phyloP scores from a whole-genome alignment of 2,329 filamentous ascomycete genomes.

The Neofusicoccum cordaticola region DNA sequence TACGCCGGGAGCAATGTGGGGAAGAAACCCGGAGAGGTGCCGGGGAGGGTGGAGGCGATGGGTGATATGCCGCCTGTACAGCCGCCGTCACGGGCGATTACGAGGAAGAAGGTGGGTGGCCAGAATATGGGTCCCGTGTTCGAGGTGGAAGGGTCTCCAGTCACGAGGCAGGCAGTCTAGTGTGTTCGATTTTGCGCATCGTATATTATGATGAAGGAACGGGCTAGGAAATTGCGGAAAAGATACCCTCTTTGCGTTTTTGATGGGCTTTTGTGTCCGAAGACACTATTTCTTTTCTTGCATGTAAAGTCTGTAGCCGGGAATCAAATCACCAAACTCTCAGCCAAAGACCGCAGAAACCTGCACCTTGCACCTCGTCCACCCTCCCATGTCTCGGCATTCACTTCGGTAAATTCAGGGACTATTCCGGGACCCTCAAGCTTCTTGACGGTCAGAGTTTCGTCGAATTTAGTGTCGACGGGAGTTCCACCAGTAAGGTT shows the following conservation, averaged over 20 bases:
- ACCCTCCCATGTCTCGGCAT: slow-evolving; percentile 13
- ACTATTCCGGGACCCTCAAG: slow-evolving; percentile 20
- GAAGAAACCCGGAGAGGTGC: neutral
- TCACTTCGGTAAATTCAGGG: slow-evolving; percentile 22
- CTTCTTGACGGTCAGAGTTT: slow-evolving; percentile 17
- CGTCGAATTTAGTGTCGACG: neutral
- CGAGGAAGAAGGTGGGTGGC: slow-evolving; percentile 25
- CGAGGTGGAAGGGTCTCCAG: neutral
- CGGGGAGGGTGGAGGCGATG: neutral
- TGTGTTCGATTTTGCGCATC: no score
- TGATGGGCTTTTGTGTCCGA: no score
- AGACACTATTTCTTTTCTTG: no score
- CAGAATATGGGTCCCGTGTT: neutral
- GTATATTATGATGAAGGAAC: no score
- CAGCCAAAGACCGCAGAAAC: neutral
- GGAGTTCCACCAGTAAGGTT: slow-evolving; percentile 25
- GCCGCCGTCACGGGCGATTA: slow-evolving; percentile 19
- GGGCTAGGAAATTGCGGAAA: no score
- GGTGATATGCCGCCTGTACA: neutral
- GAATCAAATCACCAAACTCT: neutral
- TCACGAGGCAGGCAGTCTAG: no score
- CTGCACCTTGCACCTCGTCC: neutral
- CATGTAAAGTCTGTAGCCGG: no score
- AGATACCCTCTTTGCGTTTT: no score
- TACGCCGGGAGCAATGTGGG: neutral